Evolutionary conservation across 2,329 filamentous ascomycete genomes (phyloP).

Genomic region (Alternaria burnsii): DNA sequence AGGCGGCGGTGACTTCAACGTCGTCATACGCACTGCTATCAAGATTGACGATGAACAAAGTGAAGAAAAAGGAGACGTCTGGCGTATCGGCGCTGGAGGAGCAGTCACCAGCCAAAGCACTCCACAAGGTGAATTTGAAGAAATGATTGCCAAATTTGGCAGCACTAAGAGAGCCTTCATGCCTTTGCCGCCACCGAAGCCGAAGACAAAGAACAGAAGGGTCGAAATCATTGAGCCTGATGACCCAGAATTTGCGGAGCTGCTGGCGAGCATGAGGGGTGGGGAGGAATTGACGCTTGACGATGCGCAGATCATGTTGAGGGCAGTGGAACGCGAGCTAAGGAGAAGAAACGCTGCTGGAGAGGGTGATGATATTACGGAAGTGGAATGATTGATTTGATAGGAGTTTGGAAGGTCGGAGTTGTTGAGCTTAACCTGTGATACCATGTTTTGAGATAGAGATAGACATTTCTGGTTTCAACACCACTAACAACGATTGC

Average conservation of each 20-base stretch:
- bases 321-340: conserved; percentile 26
- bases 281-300: conserved; percentile 26
- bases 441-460: conserved; percentile 25
- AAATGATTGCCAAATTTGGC: conserved; percentile 71
- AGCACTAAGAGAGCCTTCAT: conserved; percentile 45
- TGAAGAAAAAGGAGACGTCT: conserved; percentile 61
- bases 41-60: conserved; percentile 41
- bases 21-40: conserved; percentile 86
- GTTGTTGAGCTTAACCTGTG: conserved; percentile 23
- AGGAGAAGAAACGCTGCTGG: conserved; percentile 14
- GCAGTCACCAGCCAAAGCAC: conserved; percentile 88
- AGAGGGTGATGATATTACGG: conserved; percentile 6
- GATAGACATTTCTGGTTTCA: conserved; percentile 28
- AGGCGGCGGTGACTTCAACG: conserved; percentile 88
- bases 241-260: conserved; percentile 29
- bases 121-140: conserved; percentile 81
- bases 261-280: conserved; percentile 27
- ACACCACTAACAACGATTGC: conserved; percentile 17
- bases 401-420: conserved; percentile 6
- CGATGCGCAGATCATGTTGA: conserved; percentile 30
- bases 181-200: conserved; percentile 22
- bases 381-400: conserved; percentile 12
- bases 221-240: conserved; percentile 30
- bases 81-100: conserved; percentile 89
- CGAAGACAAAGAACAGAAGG: conserved; percentile 17